phyloP scores from a whole-genome alignment of 2,329 filamentous ascomycete genomes.

The Hymenoscyphus albidus region DNA sequence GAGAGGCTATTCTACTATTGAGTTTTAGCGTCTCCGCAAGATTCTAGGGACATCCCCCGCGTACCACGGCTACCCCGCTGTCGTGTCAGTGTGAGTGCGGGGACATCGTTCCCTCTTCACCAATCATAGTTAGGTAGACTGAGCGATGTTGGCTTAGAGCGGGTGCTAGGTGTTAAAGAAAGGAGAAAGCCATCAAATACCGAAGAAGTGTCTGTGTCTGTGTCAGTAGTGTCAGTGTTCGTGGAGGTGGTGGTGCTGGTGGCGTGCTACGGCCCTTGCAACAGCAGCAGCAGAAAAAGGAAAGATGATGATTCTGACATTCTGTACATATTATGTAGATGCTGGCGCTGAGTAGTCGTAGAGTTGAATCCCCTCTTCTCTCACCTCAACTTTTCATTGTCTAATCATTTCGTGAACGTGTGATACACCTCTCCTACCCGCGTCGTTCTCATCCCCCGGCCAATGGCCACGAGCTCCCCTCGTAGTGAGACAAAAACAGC shows the following conservation, averaged over 20 bases:
- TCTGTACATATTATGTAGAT: background rate
- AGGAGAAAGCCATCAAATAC: background rate
- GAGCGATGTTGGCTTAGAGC: background rate
- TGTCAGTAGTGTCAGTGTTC: background rate
- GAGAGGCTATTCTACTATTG: background rate
- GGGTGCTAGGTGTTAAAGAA: background rate
- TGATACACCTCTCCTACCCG: background rate
- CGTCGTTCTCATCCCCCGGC: background rate
- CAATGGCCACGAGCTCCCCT: background rate
- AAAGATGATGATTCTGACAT: background rate
- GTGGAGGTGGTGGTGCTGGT: background rate
- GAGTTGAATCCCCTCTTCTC: background rate
- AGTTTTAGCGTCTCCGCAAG: background rate
- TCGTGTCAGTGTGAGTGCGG: background rate
- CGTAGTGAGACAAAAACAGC: slow-evolving; percentile 1
- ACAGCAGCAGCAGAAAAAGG: background rate
- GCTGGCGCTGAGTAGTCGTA: background rate
- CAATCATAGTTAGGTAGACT: background rate
- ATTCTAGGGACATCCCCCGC: background rate
- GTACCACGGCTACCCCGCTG: background rate
- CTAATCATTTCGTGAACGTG: background rate
- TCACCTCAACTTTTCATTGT: background rate
- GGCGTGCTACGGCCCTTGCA: background rate
- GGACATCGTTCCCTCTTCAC: background rate
- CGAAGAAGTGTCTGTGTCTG: background rate